A percentile compares a stretch with the other conserved stretches of the same genome.
Conservation (phyloP, 495 filamentous ascomycete species). For the Podospora pseudopauciseta region DNA sequence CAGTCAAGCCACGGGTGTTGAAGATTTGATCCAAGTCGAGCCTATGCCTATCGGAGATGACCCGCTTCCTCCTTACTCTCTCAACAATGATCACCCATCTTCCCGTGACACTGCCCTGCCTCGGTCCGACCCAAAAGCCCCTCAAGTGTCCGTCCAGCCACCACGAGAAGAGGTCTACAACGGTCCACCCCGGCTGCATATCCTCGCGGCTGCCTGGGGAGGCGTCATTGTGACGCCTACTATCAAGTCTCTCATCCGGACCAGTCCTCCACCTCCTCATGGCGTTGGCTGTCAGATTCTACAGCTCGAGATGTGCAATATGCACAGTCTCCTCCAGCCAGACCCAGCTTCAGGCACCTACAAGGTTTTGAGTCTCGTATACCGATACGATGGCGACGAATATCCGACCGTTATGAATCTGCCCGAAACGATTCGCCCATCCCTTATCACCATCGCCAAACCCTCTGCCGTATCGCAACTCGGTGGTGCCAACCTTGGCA, state of each 20-base stretch:
- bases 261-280: not conserved
- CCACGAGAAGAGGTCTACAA: slow-evolving; percentile 5
- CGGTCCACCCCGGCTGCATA: slow-evolving; percentile 11
- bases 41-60: not conserved
- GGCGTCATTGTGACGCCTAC: slow-evolving; percentile 27
- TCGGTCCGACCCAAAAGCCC: not conserved
- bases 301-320: slow-evolving; percentile 23
- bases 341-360: slow-evolving; percentile 20
- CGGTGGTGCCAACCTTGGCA: not conserved
- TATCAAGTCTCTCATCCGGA: slow-evolving; percentile 15
- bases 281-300: slow-evolving; percentile 14
- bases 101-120: not conserved
- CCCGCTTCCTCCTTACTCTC: not conserved
- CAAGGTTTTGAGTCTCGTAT: slow-evolving; percentile 26
- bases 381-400: slow-evolving; percentile 21
- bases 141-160: not conserved
- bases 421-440: slow-evolving; percentile 5
- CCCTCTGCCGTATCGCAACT: slow-evolving; percentile 3
- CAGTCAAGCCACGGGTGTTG: not conserved
- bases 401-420: slow-evolving; percentile 10
- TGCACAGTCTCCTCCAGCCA: slow-evolving; percentile 20
- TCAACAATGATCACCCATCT: not conserved
- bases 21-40: not conserved
- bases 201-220: slow-evolving; percentile 30
- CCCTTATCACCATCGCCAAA: slow-evolving; percentile 2